Evolutionary conservation across 345 rosid genomes (phyloP), one percentile per base, ranked within the genome.

Genomic region (Brassica napus): DNA sequence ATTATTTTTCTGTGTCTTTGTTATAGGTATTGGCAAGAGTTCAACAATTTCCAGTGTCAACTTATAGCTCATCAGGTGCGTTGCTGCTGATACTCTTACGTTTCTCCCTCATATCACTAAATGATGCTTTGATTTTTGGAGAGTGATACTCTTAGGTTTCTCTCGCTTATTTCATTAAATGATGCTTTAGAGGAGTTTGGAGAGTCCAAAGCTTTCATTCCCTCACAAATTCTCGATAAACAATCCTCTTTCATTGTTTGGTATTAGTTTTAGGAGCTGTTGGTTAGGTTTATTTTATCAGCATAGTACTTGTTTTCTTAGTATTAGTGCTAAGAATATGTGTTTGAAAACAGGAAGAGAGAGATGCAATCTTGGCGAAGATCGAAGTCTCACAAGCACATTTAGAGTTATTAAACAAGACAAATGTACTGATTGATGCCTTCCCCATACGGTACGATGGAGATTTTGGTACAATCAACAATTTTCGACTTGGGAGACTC

Each of bases 391-490:
- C 99, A 82, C 98, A 93, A 81, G 97, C 99, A 67, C 99, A 95
- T 86, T 76, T 95, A 64, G 99, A 95, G 85, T 80, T 93, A 86
- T 82, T 95, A 84, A 95, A 93, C 84, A 79, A 83, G 83, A 93
- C 96, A 71, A 95, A 89, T 72, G 97, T 95, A 57, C 85, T 95
- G 52, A 89, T 85, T 77, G 96, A 95, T 86, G 98, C 97, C 79
- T 95, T 95, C 80, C 98, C 99, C 44, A 91, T 93, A 78, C 86
- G 88, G 80, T 88, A 89, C 73, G 99, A 95, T 83, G 98, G 98
- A 78, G 99, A 95, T 73, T 95, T 95, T 79, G 99, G 99, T 84
- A 95, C 99, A 49, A 95, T 95, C 71, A 95, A 95, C 87, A 93
- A 89, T 84, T 95, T 95, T 67, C 91, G 99, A 72, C 99, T 95